Base-by-base conservation (phyloP, 805 yeast genomes). In the Metschnikowia henanensis region DNA sequence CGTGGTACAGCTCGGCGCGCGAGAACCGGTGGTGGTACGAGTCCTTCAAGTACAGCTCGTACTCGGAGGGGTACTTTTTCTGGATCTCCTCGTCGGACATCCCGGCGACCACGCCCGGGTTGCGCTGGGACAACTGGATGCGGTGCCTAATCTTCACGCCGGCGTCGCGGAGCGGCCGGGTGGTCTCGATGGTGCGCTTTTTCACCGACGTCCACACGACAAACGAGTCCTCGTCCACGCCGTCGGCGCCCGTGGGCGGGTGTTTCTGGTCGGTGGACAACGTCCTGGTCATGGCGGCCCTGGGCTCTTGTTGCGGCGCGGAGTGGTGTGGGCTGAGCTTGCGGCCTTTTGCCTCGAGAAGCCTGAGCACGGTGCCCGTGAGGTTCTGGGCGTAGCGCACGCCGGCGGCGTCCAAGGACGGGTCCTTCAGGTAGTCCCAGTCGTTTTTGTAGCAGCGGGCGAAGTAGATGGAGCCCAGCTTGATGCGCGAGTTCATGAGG, bases 171-270 rank as follows among this genome's bases (percentile, higher is more conserved):
- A 92, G 88, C 44, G 75, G 80, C 42, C 76, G 73, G 0, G 92
- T 89, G 5, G 96, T 81, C 53, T 91, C 88, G 16, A 82, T 75
- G 0, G 97, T 89, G 58, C 97, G 78, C 51, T 80, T 75, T 49
- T 97, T 79, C 4, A 92, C 88, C 1, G 98, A 95, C 1, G 97
- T 90, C 96, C 98, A 92, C n/a, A 94, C 91, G 3, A 83, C 81
- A 55, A 91, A 73, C 5, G 84, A 77, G 49, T 80, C 77, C 29
- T 75, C 80, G 51, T 73, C 76, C 7, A 74, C 69, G 5, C 84
- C 85, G 60, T 81, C 86, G 6, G 79, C 73, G 2, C 75, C 76
- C 1, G 73, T 71, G 6, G 76, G 66, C 12, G 74, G 72, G 41
- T 67, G 74, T 49, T 66, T 67, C 33, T 66, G 68, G 37, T 69